Evolutionary conservation across 768 basidiomycete species (phyloP), one percentile per base, ranked within the genome.

Genomic region (Mycena venus): DNA sequence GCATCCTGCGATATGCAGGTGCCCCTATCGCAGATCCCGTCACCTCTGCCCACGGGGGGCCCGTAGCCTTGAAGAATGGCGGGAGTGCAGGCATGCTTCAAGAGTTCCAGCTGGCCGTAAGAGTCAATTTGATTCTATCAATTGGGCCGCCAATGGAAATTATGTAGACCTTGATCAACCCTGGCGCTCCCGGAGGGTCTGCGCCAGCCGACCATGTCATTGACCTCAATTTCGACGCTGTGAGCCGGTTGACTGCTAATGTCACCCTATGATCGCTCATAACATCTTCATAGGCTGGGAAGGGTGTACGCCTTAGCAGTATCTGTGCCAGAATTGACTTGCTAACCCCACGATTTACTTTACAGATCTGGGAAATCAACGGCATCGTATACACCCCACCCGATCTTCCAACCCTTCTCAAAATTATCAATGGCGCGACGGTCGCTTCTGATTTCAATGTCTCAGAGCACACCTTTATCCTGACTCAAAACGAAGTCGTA

Each of bases 1-100:
- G 85, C 0, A 85, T 89, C 67, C 82, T 89, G 9, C 83, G 84
- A 40, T 89, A 89, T 70, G 76, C 78, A 1, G 87, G 87, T 4
- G 87, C 88, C 17, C 81, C 85, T 0, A 42, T 72, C 15, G 72
- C 10, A 15, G 86, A 89, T 0, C 88, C 88, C 1, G 72, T 64
- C 0, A 76, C 78, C 3, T 58, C 64, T 12, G 51, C 47, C 9
- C 25, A 10, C 31, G 25, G 38, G 19, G 51, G 27, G 23, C 23
- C 32, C 25, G 69, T 15, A n/a, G 36, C 38, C 5, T 12, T 36
- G 56, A 44, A 69, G 15, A n/a, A 55, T 55, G 53, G 53, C 4
- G 56, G 56, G 23, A 51, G 49, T 51, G 49, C 60, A 32, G 34
- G 40, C 32, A 25, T 70, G 17, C 68, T 76, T 10, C 29, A 78